These are phyloP conservation scores for Dendrobium nobile DNA, from an alignment of 106 monocot species.

Conservation along the genomic window DNA sequence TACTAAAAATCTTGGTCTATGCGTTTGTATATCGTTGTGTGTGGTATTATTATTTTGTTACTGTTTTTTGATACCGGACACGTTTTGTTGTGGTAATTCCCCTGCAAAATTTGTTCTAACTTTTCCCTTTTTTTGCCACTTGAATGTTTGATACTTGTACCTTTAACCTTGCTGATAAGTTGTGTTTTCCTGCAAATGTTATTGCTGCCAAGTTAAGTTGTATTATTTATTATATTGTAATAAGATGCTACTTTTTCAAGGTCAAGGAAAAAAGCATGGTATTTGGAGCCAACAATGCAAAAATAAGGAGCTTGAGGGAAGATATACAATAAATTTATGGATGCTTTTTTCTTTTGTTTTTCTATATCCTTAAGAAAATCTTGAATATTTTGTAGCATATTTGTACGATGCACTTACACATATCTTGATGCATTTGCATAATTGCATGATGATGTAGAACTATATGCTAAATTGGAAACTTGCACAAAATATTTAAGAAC, in stretches of 20 bases:
- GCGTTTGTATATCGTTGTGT: neutral
- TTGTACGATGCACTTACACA: no score
- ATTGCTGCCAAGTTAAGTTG: neutral
- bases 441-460: no score
- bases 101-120: neutral
- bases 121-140: neutral
- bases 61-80: neutral
- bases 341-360: neutral
- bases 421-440: no score
- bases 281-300: neutral
- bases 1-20: neutral
- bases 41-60: neutral
- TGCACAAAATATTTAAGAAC: no score
- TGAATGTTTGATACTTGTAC: neutral
- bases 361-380: no score
- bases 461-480: no score
- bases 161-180: neutral
- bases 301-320: neutral
- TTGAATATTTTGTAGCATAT: no score
- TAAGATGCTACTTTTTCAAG: neutral
- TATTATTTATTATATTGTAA: neutral
- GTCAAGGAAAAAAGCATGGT: neutral
- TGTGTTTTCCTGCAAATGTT: neutral
- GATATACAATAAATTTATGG: neutral
- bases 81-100: neutral